Conservation (phyloP, 805 yeast genomes). For the Kodamaea hsintzibuensis region DNA sequence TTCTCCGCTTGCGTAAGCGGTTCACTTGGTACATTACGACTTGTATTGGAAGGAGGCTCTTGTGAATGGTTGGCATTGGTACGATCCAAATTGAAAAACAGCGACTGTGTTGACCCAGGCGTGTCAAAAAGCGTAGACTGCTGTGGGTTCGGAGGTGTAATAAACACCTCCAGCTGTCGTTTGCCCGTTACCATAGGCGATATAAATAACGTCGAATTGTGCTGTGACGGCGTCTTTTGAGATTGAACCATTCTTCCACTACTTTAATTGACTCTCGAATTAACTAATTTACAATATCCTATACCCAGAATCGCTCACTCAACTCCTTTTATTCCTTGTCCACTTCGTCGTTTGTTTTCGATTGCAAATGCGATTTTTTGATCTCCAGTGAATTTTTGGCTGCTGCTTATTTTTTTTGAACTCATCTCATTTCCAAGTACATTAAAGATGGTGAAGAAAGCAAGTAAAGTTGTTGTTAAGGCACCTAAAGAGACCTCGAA, state of each 20-base stretch:
- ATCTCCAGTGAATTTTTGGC: conserved; percentile 2
- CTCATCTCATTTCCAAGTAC: conserved; percentile 4
- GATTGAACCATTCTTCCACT: conserved; percentile 7
- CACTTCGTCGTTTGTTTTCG: neutral
- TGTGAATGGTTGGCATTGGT: conserved; percentile 7
- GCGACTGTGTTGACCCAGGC: conserved; percentile 41
- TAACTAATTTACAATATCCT: neutral
- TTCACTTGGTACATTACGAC: conserved; percentile 18
- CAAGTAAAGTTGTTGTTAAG: neutral
- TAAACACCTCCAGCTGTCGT: conserved; percentile 39
- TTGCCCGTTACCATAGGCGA: conserved; percentile 59
- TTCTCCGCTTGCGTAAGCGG: conserved; percentile 80
- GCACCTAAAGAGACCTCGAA: neutral
- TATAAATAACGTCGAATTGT: conserved; percentile 70
- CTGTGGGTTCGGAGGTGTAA: conserved; percentile 51
- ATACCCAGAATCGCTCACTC: neutral
- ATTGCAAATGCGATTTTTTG: neutral
- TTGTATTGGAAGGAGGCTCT: conserved; percentile 6
- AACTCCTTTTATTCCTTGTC: neutral
- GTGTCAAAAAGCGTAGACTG: conserved; percentile 39
- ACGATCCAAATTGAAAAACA: conserved; percentile 37
- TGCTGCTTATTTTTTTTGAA: conserved; percentile 1
- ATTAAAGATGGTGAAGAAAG: conserved; percentile 4
- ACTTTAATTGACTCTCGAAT: neutral
- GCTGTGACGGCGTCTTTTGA: conserved; percentile 50